These are phyloP conservation scores for Cornus controversa DNA, from an alignment of 148 eudicot genomes.

Conservation along the genomic window DNA sequence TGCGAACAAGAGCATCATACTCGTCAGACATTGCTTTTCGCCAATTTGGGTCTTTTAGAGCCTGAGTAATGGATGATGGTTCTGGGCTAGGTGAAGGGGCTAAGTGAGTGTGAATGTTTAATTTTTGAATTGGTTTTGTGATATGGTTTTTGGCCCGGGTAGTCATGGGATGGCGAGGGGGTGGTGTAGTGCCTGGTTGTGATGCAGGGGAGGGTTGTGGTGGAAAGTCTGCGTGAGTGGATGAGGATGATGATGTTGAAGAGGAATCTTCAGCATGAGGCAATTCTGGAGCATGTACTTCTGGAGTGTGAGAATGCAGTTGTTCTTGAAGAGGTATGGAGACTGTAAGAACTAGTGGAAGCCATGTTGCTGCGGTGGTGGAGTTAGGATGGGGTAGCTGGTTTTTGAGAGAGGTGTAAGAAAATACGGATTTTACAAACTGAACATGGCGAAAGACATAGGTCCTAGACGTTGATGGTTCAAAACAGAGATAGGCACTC, in stretches of 20 bases:
- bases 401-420: background rate
- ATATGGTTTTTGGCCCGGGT: too few species aligned
- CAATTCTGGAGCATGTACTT: background rate
- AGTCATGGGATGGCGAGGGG: background rate
- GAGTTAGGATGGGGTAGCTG: background rate
- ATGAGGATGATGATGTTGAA: background rate
- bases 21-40: background rate
- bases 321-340: background rate
- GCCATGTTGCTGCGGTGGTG: background rate
- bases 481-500: background rate
- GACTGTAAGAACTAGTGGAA: background rate
- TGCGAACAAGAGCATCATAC: background rate
- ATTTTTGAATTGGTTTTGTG: too few species aligned
- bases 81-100: too few species aligned
- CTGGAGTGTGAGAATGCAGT: background rate
- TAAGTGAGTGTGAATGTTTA: too few species aligned
- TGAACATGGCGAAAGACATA: background rate
- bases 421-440: background rate
- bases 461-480: background rate
- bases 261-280: background rate
- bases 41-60: background rate
- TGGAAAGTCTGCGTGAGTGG: background rate
- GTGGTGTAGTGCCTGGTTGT: background rate
- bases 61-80: too few species aligned
- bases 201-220: background rate